These are phyloP conservation scores for Apiotrichum brassicae DNA, from an alignment of 1,284 basidiomycete genomes.

Conservation along the genomic window DNA sequence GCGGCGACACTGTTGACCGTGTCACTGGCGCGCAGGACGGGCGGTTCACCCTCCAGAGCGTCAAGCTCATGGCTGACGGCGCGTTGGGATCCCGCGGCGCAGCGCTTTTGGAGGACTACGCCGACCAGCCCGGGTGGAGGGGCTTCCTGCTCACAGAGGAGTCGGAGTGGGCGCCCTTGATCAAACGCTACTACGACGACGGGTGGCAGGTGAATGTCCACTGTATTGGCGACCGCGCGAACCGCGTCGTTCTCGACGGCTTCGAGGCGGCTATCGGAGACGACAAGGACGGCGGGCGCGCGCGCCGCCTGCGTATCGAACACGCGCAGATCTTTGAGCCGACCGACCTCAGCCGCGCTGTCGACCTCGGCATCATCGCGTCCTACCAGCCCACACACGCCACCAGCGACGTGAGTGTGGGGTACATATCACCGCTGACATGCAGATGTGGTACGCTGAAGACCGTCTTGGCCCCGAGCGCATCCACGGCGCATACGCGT, in stretches of 20 bases:
- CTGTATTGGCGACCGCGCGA: conserved; percentile 85
- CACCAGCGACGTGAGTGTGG: conserved; percentile 44
- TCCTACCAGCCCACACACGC: conserved; percentile 91
- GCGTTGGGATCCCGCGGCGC: conserved; percentile 89
- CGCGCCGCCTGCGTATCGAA: conserved; percentile 69
- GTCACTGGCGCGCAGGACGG: conserved; percentile 48
- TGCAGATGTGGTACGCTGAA: conserved; percentile 81
- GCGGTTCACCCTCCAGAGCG: conserved; percentile 62
- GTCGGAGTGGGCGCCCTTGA: conserved; percentile 53
- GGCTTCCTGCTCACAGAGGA: conserved; percentile 63
- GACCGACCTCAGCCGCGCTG: conserved; percentile 63
- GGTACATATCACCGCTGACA: not conserved
- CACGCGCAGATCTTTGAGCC: conserved; percentile 79
- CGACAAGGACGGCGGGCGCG: conserved; percentile 29
- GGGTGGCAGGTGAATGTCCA: conserved; percentile 58
- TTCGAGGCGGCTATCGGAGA: conserved; percentile 59
- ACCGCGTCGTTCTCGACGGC: conserved; percentile 69
- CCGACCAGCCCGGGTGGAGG: conserved; percentile 62
- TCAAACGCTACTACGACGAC: conserved; percentile 59
- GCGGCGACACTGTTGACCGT: conserved; percentile 59
- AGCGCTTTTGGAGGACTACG: conserved; percentile 76
- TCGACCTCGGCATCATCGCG: conserved; percentile 71
- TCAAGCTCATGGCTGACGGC: conserved; percentile 74
- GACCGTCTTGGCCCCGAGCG: conserved; percentile 67
- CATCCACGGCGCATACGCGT: conserved; percentile 81